Conservation (phyloP, 257 asterid genomes). For the Solanum habrochaites region DNA sequence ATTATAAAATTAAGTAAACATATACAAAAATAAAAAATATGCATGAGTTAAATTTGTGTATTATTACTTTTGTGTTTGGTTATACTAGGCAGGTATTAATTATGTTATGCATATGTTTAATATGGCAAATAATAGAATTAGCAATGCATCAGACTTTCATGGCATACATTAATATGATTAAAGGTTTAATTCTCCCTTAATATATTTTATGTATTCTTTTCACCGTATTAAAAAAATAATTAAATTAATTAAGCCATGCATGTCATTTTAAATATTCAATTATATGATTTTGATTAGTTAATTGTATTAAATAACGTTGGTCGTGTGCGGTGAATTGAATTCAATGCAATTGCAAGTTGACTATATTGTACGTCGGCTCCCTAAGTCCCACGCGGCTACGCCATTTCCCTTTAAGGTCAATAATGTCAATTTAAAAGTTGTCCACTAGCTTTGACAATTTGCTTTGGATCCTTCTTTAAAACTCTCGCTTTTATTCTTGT, state of each 20-base stretch:
- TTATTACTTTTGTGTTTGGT: not conserved
- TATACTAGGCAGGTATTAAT: too few species aligned
- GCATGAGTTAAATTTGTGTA: too few species aligned
- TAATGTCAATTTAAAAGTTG: not conserved
- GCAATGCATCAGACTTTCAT: not conserved
- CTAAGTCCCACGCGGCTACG: not conserved
- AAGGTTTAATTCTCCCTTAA: not conserved
- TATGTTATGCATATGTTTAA: not conserved
- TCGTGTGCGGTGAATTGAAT: not conserved
- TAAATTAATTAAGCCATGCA: too few species aligned
- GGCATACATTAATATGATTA: not conserved
- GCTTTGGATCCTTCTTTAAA: not conserved
- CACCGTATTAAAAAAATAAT: not conserved
- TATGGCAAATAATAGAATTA: not conserved
- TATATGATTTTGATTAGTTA: not conserved
- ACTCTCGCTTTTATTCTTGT: rapidly evolving
- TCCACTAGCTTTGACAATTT: not conserved
- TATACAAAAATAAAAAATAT: too few species aligned
- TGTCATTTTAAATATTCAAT: too few species aligned
- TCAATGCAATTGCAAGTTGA: not conserved
- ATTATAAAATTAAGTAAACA: too few species aligned
- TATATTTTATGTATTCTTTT: not conserved
- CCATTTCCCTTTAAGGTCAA: not conserved
- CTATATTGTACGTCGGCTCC: not conserved
- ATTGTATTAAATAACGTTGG: not conserved